Conservation (phyloP, 1,284 basidiomycete species). For the Lentinus polychrous region DNA sequence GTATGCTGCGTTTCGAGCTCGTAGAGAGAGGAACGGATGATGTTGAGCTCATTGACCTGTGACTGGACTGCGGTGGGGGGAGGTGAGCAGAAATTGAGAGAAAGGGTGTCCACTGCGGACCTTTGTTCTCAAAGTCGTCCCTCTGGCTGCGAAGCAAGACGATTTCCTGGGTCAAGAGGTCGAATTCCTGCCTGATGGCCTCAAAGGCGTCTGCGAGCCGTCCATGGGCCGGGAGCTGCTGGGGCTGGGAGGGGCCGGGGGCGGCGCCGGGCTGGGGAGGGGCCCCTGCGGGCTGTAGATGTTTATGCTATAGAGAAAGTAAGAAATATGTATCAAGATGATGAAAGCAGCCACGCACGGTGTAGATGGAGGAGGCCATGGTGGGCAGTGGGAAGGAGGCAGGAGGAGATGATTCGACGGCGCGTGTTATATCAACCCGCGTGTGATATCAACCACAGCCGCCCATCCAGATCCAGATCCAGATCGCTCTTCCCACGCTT, state of each 20-base stretch:
- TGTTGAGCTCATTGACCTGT: constrained; percentile 68
- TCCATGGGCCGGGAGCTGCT: constrained; percentile 24
- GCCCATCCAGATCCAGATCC: constrained; percentile 11
- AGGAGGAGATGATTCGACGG: too few species aligned
- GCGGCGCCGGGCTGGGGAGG: constrained; percentile 15
- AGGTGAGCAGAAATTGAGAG: neutral
- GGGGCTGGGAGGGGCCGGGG: constrained; percentile 30
- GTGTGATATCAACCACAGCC: constrained; percentile 10
- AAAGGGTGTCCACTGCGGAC: constrained; percentile 36
- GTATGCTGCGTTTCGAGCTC: constrained; percentile 73
- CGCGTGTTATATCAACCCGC: too few species aligned
- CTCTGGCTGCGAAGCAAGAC: constrained; percentile 66
- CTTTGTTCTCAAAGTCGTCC: constrained; percentile 87
- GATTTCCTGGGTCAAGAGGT: constrained; percentile 68
- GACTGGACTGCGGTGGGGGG: constrained; percentile 40
- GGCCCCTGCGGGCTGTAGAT: constrained; percentile 49
- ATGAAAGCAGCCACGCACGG: constrained; percentile 20
- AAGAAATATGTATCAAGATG: neutral
- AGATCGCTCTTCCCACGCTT: constrained; percentile 5
- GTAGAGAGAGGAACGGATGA: constrained; percentile 70
- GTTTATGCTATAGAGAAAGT: constrained; percentile 45
- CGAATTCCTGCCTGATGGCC: constrained; percentile 82
- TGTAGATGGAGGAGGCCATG: constrained; percentile 29
- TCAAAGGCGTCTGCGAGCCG: constrained; percentile 81
- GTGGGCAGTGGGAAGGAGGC: constrained; percentile 6